Base-by-base conservation (phyloP, 192 early-diverging fungal genomes). In the Mortierella hygrophila region DNA sequence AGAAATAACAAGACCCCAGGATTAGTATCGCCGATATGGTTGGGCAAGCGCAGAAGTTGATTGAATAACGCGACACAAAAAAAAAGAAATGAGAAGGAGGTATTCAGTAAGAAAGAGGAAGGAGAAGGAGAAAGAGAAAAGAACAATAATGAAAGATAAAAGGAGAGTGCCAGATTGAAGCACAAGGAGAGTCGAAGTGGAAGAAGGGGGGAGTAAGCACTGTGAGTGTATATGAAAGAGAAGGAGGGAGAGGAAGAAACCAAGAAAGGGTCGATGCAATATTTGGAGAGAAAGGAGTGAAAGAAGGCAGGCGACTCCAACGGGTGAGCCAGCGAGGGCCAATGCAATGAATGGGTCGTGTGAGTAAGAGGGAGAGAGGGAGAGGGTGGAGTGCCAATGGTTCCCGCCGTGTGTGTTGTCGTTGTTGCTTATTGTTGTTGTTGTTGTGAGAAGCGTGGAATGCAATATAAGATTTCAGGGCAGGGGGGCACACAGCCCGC, bases 391-490 rank as follows among this genome's bases (percentile, higher is more conserved):
- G n/a, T 23, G n/a, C 23, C 2, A 18, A 23, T 57, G 55, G 23
- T 29, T 60, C 6, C 1, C 1, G 60, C 35, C 60, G 60, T 65
- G 60, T 65, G 60, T 11, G 60, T 10, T 10, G 55, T 60, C n/a
- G n/a, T 65, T 32, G 60, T 60, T 63, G 47, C n/a, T n/a, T n/a
- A n/a, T 10, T 10, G 55, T 60, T 10, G n/a, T 65, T 32, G 49
- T 18, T 46, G 2, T 60, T 5, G n/a, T 26, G 21, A 9, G 4
- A n/a, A 29, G 13, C 60, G 26, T 15, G 60, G 11, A 65, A 65
- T 65, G 29, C 57, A 63, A 63, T 63, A 35, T 35, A 26, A 65
- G 60, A 65, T 65, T 63, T 65, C 60, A 65, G 60, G 60, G 60
- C 60, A 65, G 60, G 60, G 60, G 60, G n/a, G 32, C 60, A 65